phyloP scores from a whole-genome alignment of 2,329 filamentous ascomycete genomes.

The Fusarium albidum region DNA sequence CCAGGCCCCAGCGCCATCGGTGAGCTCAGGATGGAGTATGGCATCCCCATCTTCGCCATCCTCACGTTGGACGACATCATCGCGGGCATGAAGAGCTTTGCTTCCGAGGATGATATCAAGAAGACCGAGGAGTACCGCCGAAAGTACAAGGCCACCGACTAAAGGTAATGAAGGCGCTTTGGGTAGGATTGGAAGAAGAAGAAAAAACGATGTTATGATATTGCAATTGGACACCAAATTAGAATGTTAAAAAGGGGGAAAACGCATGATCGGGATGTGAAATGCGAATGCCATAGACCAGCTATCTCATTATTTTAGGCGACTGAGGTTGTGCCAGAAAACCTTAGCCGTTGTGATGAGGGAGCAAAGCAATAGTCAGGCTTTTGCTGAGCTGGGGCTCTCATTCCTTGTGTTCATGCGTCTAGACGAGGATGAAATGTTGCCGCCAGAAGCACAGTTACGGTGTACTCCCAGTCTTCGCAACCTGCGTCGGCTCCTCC shows the following conservation, averaged over 20 bases:
- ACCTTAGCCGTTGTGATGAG: conserved; percentile 12
- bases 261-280: conserved; percentile 6
- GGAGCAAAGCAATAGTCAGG: conserved; percentile 14
- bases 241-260: conserved; percentile 1
- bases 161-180: conserved; percentile 11
- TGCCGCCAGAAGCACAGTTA: conserved; percentile 4
- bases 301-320: conserved; percentile 33
- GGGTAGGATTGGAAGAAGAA: neutral
- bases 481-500: conserved; percentile 35
- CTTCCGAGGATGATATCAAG: conserved; percentile 68
- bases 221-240: conserved; percentile 15
- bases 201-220: conserved; percentile 16
- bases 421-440: conserved; percentile 1
- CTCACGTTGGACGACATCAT: conserved; percentile 87
- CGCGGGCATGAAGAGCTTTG: conserved; percentile 69
- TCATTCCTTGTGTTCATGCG: neutral
- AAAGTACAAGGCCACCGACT: conserved; percentile 70
- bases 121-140: conserved; percentile 77
- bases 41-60: conserved; percentile 84
- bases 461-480: conserved; percentile 17
- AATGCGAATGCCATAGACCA: conserved; percentile 26
- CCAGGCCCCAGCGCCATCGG: conserved; percentile 83
- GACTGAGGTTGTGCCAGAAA: conserved; percentile 13
- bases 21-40: conserved; percentile 82
- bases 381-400: conserved; percentile 11